Conservation (phyloP, 805 yeast species). For the Lipomyces spencermartinsiae region DNA sequence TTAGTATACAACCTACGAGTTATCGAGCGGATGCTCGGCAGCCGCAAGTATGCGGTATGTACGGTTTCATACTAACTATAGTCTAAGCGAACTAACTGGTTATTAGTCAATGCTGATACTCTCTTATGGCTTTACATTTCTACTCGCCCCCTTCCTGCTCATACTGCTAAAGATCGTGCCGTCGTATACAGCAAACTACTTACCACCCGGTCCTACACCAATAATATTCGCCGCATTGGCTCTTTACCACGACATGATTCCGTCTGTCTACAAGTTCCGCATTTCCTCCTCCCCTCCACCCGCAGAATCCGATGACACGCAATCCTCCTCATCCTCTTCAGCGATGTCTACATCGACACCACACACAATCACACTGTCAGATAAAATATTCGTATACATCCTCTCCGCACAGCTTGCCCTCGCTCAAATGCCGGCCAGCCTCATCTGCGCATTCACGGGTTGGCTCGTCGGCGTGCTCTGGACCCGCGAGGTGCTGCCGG, state of each 20-base stretch:
- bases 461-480: conserved; percentile 50
- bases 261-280: conserved; percentile 51
- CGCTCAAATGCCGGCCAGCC: conserved; percentile 44
- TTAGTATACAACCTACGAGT: conserved; percentile 50
- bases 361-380: conserved; percentile 42
- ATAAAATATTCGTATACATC: conserved; percentile 48
- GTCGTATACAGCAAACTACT: conserved; percentile 34
- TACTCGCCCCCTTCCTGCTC: conserved; percentile 40
- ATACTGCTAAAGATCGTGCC: conserved; percentile 33
- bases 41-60: conserved; percentile 47
- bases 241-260: conserved; percentile 49
- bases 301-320: conserved; percentile 7
- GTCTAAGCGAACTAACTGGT: neutral
- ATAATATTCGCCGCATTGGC: conserved; percentile 48
- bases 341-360: conserved; percentile 4
- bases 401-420: conserved; percentile 47
- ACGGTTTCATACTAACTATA: neutral
- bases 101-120: conserved; percentile 37
- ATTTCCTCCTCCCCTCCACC: conserved; percentile 35
- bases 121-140: conserved; percentile 34
- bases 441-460: conserved; percentile 45
- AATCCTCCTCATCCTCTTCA: conserved; percentile 7
- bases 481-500: conserved; percentile 49
- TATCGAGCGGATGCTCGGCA: conserved; percentile 50
- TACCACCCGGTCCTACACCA: conserved; percentile 49